A percentile compares a stretch with the other conserved stretches of the same genome.
Evolutionary conservation across 345 rosid genomes (phyloP).

Genomic region (Cardiospermum halicacabum): DNA sequence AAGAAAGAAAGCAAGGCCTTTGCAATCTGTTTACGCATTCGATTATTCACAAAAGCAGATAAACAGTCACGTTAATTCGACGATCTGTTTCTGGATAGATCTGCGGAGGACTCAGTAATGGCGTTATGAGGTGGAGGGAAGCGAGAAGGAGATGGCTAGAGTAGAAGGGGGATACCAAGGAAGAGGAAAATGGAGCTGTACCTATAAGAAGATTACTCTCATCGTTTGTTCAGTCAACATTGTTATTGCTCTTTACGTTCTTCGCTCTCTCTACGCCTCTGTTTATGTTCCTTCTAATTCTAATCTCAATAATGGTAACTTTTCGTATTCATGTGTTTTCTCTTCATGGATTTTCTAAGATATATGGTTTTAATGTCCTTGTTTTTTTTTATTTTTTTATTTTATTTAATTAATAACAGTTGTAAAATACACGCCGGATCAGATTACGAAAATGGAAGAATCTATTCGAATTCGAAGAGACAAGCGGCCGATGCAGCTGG

Average conservation of each 20-base stretch:
- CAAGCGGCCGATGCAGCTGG: constrained; percentile 53
- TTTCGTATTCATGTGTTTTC: neutral
- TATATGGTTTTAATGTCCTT: neutral
- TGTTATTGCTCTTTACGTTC: constrained; percentile 84
- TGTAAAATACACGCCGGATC: constrained; percentile 69
- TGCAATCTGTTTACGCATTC: neutral
- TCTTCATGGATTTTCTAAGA: neutral
- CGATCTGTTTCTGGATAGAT: constrained; percentile 2
- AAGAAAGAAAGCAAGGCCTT: neutral
- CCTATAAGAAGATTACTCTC: constrained; percentile 74
- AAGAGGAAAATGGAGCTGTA: constrained; percentile 48
- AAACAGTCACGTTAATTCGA: neutral
- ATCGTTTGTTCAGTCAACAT: constrained; percentile 83
- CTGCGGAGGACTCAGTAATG: constrained; percentile 16
- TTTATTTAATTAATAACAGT: constrained; percentile 28
- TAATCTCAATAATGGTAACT: constrained; percentile 22
- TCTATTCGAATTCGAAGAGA: constrained; percentile 80
- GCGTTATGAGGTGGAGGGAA: constrained; percentile 44
- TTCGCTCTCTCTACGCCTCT: constrained; percentile 76
- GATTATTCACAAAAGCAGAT: neutral
- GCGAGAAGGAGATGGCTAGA: constrained; percentile 45
- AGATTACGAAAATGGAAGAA: constrained; percentile 89
- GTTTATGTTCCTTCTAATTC: constrained; percentile 57
- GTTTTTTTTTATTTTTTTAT: neutral
- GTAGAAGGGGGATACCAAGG: constrained; percentile 51